Evolutionary conservation across 1,284 basidiomycete species (phyloP), one percentile per base, ranked within the genome.

Genomic region (Sanghuangporus baumii): DNA sequence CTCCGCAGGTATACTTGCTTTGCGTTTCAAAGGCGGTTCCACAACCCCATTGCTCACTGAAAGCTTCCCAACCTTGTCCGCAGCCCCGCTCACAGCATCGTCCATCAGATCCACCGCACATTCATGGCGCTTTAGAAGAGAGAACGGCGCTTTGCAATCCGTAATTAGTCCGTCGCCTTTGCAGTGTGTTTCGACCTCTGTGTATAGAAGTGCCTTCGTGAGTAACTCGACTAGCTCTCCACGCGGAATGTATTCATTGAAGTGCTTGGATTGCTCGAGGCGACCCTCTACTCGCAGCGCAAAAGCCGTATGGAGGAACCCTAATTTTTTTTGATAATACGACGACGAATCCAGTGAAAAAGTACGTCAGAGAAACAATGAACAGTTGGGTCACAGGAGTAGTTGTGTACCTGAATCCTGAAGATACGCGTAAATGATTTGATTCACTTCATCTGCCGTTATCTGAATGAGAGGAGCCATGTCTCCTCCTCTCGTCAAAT

Each of bases 151-250:
- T 67, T 83, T 84, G 79, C 89, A 92, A 67, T 82, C 83, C 55
- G 76, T 79, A 3, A 82, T 79, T 66, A 88, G 74, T 37, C 77
- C 74, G 69, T 84, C 82, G 14, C 79, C 80, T 66, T 81, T 82
- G 85, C 88, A 91, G 69, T 92, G 89, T 7, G 86, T 81, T 75
- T 94, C 92, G 41, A 90, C 90, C 74, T 94, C 91, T n/a, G 82
- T 78, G 68, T 93, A 94, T 12, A 93, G 80, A 20, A 94, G 75
- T 5, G 91, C 86, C 73, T 93, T 94, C 72, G 84, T 83, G 37
- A 94, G 81, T 14, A 93, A 83, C 63, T 92, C 88, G 55, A 93
- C 78, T 34, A 94, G 82, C 71, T 93, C 89, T 9, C 91, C 92
- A 18, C 90, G 84, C n/a, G 86, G 88, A 31, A 94, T 85, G 66